Evolutionary conservation across 1,284 basidiomycete genomes (phyloP).

Genomic region (Ganoderma resinaceum): DNA sequence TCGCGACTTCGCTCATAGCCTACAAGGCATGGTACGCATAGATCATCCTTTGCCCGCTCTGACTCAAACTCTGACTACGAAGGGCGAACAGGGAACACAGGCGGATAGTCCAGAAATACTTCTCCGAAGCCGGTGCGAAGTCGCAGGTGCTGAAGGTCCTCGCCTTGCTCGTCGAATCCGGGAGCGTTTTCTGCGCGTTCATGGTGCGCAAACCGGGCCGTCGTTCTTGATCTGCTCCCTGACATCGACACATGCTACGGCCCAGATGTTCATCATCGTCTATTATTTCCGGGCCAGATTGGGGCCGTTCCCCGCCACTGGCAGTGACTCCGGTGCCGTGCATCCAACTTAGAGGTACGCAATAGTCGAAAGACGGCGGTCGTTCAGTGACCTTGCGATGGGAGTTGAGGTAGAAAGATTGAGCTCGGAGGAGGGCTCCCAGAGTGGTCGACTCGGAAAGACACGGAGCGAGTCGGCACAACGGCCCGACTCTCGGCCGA

Average conservation of each 20-base stretch:
- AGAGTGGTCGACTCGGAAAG: no score
- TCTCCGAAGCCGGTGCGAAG: background rate
- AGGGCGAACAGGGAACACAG: background rate
- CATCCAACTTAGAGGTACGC: no score
- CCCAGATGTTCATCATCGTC: background rate
- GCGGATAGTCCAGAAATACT: background rate
- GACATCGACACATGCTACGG: background rate
- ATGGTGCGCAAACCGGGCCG: no score
- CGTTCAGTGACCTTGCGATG: no score
- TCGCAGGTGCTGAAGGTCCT: background rate
- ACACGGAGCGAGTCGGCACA: no score
- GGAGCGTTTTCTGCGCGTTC: background rate
- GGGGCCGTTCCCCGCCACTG: background rate
- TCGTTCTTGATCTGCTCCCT: background rate
- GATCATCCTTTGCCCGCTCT: background rate
- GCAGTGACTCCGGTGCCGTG: background rate
- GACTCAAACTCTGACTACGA: background rate
- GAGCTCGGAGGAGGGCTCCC: no score
- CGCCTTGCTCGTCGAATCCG: background rate
- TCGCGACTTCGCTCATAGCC: background rate
- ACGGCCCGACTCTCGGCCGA: no score
- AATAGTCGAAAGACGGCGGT: no score
- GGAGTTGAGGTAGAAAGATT: no score
- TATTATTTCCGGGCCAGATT: background rate
- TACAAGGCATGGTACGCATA: conserved; percentile 10